Evolutionary conservation across 164 flowering plant genomes (phyloP).

Genomic region (Vitis rupestris): DNA sequence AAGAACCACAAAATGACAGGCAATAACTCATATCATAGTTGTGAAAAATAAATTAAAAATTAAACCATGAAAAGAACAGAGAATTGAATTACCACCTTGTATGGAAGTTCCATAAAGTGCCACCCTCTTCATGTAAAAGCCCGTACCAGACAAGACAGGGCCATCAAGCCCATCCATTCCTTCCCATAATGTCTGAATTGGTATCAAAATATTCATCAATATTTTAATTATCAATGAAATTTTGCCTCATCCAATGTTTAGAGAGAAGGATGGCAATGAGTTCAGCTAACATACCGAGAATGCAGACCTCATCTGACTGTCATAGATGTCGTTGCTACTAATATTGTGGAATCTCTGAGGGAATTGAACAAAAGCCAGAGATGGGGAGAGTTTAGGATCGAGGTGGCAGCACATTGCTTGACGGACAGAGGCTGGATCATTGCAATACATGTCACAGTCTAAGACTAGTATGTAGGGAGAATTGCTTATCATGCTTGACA

Average conservation of each 20-base stretch:
- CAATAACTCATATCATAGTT: too few relatives aligned
- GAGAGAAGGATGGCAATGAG: too few relatives aligned
- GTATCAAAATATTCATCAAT: too few relatives aligned
- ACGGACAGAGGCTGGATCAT: constrained; percentile 45
- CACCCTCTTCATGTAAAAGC: constrained; percentile 45
- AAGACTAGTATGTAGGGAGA: constrained; percentile 43
- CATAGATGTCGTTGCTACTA: constrained; percentile 43
- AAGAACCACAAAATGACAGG: too few relatives aligned
- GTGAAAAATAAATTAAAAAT: too few relatives aligned
- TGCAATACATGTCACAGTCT: constrained; percentile 61
- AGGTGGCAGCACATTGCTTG: constrained; percentile 57
- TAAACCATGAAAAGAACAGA: too few relatives aligned
- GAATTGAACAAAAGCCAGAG: constrained; percentile 48
- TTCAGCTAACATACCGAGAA: constrained; percentile 20
- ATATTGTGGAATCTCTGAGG: constrained; percentile 52
- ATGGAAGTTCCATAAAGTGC: constrained; percentile 28
- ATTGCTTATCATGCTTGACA: constrained; percentile 51
- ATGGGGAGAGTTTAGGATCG: constrained; percentile 31
- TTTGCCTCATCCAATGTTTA: too few relatives aligned
- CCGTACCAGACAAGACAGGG: constrained; percentile 38
- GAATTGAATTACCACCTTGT: too few relatives aligned
- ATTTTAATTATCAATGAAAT: too few relatives aligned
- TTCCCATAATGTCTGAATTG: constrained; percentile 26
- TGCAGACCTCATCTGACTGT: constrained; percentile 20
- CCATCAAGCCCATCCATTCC: constrained; percentile 56